A percentile compares a stretch with the other conserved stretches of the same genome.
These are phyloP conservation scores for Candida coleopterorum DNA, from an alignment of 805 yeast species.

Conservation along the genomic window DNA sequence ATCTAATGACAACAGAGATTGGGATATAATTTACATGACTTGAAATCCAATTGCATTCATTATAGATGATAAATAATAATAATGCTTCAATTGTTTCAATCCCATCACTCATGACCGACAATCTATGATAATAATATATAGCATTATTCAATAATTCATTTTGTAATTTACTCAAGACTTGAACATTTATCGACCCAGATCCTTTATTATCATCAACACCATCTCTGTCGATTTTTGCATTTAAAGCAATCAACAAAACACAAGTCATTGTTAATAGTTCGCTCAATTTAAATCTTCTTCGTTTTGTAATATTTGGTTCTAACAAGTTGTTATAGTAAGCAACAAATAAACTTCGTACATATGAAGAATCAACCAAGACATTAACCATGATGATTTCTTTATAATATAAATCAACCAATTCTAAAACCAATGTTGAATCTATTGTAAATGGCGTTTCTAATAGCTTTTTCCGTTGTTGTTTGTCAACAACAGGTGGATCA, in stretches of 20 bases:
- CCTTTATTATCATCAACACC: neutral
- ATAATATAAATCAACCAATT: slow-evolving; percentile 23
- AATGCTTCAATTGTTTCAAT: slow-evolving; percentile 48
- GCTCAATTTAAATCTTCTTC: slow-evolving; percentile 20
- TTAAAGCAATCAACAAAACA: slow-evolving; percentile 21
- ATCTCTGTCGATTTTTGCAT: slow-evolving; percentile 17
- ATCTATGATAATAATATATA: slow-evolving; percentile 48
- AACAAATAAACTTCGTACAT: slow-evolving; percentile 19
- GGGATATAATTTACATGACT: slow-evolving; percentile 27
- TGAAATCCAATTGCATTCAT: slow-evolving; percentile 27
- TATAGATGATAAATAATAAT: slow-evolving; percentile 40
- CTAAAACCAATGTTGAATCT: slow-evolving; percentile 18
- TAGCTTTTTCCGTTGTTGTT: slow-evolving; percentile 14
- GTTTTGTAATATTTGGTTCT: slow-evolving; percentile 6
- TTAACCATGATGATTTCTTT: slow-evolving; percentile 17
- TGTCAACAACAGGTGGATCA: slow-evolving; percentile 24
- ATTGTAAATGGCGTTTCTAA: slow-evolving; percentile 26
- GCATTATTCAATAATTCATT: slow-evolving; percentile 24
- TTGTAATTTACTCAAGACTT: slow-evolving; percentile 15
- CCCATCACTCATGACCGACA: slow-evolving; percentile 49
- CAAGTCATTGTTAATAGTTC: slow-evolving; percentile 32
- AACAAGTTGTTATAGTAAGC: slow-evolving; percentile 17
- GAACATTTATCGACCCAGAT: neutral
- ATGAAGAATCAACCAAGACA: slow-evolving; percentile 14
- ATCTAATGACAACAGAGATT: slow-evolving; percentile 30